These are phyloP conservation scores for Starmera caribaea DNA, from an alignment of 805 yeast genomes.

Conservation along the genomic window DNA sequence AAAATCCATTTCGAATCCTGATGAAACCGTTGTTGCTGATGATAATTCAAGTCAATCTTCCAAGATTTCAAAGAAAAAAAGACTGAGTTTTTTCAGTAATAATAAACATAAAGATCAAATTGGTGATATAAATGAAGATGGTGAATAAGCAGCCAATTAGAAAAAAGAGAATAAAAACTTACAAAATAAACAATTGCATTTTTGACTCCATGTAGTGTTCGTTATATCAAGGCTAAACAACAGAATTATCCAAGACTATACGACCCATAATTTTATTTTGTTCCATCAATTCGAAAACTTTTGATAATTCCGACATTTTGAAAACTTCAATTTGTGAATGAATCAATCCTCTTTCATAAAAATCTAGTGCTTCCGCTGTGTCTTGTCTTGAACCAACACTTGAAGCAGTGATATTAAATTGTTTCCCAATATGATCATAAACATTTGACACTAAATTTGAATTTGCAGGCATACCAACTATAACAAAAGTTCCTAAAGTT, in stretches of 20 bases:
- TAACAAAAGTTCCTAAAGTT: conserved; percentile 51
- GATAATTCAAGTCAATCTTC: conserved; percentile 7
- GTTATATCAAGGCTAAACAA: no score
- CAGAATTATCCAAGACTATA: conserved; percentile 43
- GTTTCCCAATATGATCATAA: conserved; percentile 54
- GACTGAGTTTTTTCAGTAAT: conserved; percentile 16
- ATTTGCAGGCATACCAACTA: conserved; percentile 64
- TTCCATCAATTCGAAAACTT: conserved; percentile 42
- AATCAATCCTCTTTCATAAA: conserved; percentile 51
- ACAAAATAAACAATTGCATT: conserved; percentile 1
- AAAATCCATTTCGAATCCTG: conserved; percentile 8
- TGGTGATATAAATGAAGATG: conserved; percentile 13
- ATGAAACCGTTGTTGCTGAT: not conserved
- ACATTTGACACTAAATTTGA: conserved; percentile 55
- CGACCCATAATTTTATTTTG: conserved; percentile 48
- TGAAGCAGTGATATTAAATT: conserved; percentile 58
- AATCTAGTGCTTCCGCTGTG: conserved; percentile 58
- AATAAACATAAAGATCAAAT: conserved; percentile 4
- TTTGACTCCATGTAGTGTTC: no score
- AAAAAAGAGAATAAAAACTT: no score
- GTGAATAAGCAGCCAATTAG: no score
- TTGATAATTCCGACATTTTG: conserved; percentile 39
- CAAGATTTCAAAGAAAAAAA: conserved; percentile 8
- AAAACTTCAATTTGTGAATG: conserved; percentile 42
- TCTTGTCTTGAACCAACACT: conserved; percentile 79